phyloP scores from a whole-genome alignment of 345 rosid species.

The Pistacia vera region DNA sequence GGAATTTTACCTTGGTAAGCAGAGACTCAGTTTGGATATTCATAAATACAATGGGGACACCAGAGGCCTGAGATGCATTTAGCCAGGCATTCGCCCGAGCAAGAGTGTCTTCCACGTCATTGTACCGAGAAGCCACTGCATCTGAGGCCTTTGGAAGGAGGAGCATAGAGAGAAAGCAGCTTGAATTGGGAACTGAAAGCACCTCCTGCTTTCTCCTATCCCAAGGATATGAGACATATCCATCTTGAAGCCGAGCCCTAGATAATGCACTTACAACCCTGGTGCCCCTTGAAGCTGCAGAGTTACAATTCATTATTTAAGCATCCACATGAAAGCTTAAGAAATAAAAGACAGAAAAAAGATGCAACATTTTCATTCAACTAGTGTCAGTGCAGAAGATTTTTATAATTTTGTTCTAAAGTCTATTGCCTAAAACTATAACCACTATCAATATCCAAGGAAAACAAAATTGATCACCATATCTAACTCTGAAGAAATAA shows the following conservation, averaged over 20 bases:
- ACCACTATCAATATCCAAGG: background rate
- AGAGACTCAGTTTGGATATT: constrained; percentile 92
- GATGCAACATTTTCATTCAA: background rate
- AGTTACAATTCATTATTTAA: constrained; percentile 8
- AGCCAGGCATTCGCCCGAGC: constrained; percentile 95
- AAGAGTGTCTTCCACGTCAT: constrained; percentile 94
- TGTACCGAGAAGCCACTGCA: constrained; percentile 70
- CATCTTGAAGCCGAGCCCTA: constrained; percentile 84
- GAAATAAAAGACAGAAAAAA: background rate
- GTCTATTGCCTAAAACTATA: background rate
- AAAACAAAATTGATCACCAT: too few relatives aligned
- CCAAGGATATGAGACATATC: constrained; percentile 93
- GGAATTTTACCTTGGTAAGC: constrained; percentile 75
- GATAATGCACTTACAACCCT: constrained; percentile 78
- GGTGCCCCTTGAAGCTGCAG: constrained; percentile 74
- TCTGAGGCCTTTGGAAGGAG: constrained; percentile 91
- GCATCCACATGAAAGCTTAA: constrained; percentile 1
- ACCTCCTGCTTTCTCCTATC: constrained; percentile 65
- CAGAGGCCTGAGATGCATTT: constrained; percentile 72
- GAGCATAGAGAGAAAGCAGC: constrained; percentile 84
- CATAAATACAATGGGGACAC: constrained; percentile 83
- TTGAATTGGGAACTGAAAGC: constrained; percentile 69
- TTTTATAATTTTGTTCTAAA: background rate
- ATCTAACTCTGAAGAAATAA: too few relatives aligned
- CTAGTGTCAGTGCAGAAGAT: background rate